phyloP scores from a whole-genome alignment of 1,284 basidiomycete genomes.

The Athelia sp. region DNA sequence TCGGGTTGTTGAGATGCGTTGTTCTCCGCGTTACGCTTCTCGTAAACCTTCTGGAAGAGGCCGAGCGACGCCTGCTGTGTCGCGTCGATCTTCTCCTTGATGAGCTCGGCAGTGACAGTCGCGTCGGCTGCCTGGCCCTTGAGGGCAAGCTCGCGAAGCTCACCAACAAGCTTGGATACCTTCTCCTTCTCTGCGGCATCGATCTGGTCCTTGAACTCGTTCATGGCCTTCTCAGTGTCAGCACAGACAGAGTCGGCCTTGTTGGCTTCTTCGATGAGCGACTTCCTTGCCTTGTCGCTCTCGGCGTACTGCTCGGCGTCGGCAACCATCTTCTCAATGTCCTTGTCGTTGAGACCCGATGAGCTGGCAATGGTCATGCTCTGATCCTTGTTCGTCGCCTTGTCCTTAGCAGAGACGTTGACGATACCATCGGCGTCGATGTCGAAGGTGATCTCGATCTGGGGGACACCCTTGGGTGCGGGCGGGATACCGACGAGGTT shows the following conservation, averaged over 20 bases:
- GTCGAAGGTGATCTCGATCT: conserved; percentile 98
- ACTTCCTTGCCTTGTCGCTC: conserved; percentile 82
- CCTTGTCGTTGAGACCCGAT: conserved; percentile 92
- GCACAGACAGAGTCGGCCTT: conserved; percentile 92
- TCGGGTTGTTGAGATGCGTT: conserved; percentile 40
- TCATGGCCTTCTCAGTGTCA: conserved; percentile 92
- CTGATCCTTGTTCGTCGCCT: conserved; percentile 96
- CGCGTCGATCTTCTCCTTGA: conserved; percentile 92
- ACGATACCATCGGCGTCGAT: conserved; percentile 97
- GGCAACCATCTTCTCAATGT: conserved; percentile 96
- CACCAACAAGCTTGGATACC: conserved; percentile 80
- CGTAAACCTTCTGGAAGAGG: conserved; percentile 97
- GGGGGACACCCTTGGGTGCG: conserved; percentile 96
- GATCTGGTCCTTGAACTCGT: conserved; percentile 97
- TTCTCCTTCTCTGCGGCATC: conserved; percentile 92
- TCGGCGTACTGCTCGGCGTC: conserved; percentile 95
- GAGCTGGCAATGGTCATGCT: conserved; percentile 97
- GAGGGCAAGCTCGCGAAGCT: conserved; percentile 86
- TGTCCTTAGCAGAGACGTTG: conserved; percentile 95
- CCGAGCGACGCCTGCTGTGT: conserved; percentile 96
- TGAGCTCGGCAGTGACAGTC: conserved; percentile 77
- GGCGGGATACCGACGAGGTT: conserved; percentile 97
- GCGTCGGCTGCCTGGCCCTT: conserved; percentile 90
- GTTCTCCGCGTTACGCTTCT: conserved; percentile 80
- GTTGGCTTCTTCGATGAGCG: conserved; percentile 95